Base-by-base conservation (phyloP, 768 basidiomycete species). In the Tulasnella sp. region DNA sequence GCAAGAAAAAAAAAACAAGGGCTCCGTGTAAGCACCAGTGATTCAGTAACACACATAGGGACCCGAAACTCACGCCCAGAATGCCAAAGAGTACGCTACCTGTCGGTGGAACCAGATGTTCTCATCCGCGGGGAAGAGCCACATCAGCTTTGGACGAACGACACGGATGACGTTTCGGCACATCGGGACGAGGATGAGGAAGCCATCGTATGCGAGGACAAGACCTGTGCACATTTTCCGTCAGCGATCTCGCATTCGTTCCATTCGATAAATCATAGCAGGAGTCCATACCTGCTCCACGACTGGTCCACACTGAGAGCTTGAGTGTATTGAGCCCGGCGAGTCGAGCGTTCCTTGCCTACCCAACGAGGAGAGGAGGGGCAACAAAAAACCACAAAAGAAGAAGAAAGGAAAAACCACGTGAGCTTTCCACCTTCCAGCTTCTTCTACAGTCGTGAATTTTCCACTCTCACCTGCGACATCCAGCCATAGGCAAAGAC, bases 21-120 rank as follows among this genome's bases (percentile, higher is more conserved):
- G 51, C 19, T 12, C 21, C 15, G 11, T 30, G 27, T 31, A 19
- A 12, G 51, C 51, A 8, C 51, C 15, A n/a, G n/a, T n/a, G n/a
- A n/a, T n/a, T n/a, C n/a, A n/a, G n/a, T n/a, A n/a, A n/a, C 29
- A 56, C 44, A 43, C 60, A 21, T 41, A 31, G 34, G 48, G 31
- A 58, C n/a, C 19, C 34, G 34, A 38, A 25, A 49, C 56, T 21
- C 11, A 58, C 56, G 87, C 73, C 85, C 86, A 93, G 74, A 94
- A 92, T 2, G 89, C 84, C 80, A 93, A 83, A 5, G 86, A 87
- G 70, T 96, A 97, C 17, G 92, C 92, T 45, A 94, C 87, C 68
- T 93, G 91, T 59, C 90, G 77, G 71, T 96, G 92, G 77, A 87
- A 92, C 92, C 92, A 93, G 67, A 94, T 85, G 65, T 89, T 90